Evolutionary conservation across 139 green algal species (phyloP).

Genomic region (Nannochloris sp.): DNA sequence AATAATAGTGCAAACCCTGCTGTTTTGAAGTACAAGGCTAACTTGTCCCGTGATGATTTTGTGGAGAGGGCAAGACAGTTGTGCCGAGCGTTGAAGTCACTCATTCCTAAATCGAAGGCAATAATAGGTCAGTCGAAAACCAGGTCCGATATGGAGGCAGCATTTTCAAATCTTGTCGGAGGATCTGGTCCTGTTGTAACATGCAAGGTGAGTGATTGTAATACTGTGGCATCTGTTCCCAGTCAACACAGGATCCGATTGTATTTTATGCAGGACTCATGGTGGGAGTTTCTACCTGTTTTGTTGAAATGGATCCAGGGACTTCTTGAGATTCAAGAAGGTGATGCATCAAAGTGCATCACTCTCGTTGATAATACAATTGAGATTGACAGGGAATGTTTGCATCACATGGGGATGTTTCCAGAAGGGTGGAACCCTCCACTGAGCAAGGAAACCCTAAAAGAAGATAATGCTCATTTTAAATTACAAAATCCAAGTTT

Average conservation of each 20-base stretch:
- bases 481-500: no score
- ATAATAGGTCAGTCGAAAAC: conserved; percentile 2
- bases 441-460: neutral
- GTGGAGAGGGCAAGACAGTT: conserved; percentile 5
- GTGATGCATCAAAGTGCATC: conserved; percentile 3
- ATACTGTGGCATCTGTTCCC: neutral
- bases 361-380: conserved; percentile 1
- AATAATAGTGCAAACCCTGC: neutral
- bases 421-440: conserved; percentile 1
- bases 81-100: neutral
- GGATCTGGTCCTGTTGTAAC: neutral
- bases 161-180: neutral
- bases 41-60: conserved; percentile 5
- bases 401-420: conserved; percentile 9
- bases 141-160: conserved; percentile 4
- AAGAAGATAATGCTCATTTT: neutral
- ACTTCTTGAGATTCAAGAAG: neutral
- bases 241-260: neutral
- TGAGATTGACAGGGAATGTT: conserved; percentile 4
- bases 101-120: neutral
- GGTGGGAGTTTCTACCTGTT: conserved; percentile 6
- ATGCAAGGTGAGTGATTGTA: neutral
- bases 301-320: neutral
- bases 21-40: conserved; percentile 10
- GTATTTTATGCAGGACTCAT: neutral